A percentile compares a stretch with the other conserved stretches of the same genome.
Evolutionary conservation across 176 grass and related monocot species (phyloP).

Genomic region (Eremochloa ophiuroides): DNA sequence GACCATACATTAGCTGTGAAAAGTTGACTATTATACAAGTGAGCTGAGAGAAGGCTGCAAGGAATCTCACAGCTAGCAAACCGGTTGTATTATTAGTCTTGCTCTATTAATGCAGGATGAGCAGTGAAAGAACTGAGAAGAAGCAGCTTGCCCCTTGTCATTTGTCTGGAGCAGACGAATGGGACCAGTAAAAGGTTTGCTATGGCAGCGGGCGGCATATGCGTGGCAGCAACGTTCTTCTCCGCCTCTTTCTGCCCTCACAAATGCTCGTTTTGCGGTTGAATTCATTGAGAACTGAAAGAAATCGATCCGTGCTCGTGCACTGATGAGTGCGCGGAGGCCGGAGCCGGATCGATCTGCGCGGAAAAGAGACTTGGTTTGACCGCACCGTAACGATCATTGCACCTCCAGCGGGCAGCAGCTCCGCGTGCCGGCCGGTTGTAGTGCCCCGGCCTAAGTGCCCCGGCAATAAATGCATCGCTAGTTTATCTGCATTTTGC

Average conservation of each 20-base stretch:
- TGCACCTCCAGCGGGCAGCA: slow-evolving; percentile 8
- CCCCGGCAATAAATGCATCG: slow-evolving; percentile 18
- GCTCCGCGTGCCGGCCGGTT: neutral
- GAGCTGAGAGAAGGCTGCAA: no score
- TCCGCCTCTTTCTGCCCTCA: neutral
- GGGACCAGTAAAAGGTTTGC: neutral
- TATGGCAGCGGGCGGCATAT: no score
- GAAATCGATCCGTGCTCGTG: slow-evolving; percentile 9
- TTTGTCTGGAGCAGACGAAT: neutral
- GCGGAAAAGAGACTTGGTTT: slow-evolving; percentile 25
- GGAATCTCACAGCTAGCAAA: no score
- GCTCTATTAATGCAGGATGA: no score
- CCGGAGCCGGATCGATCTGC: neutral
- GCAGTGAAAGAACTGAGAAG: no score
- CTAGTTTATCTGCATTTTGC: neutral
- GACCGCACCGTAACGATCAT: slow-evolving; percentile 6
- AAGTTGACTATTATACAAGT: no score
- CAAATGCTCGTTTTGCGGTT: neutral
- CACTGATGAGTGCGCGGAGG: slow-evolving; percentile 6
- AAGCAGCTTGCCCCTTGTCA: no score
- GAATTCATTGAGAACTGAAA: neutral
- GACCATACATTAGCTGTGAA: no score
- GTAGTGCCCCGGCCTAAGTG: no score
- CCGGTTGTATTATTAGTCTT: no score
- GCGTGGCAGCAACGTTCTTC: neutral